Conservation (phyloP, 148 eudicot species). For the Silene latifolia region DNA sequence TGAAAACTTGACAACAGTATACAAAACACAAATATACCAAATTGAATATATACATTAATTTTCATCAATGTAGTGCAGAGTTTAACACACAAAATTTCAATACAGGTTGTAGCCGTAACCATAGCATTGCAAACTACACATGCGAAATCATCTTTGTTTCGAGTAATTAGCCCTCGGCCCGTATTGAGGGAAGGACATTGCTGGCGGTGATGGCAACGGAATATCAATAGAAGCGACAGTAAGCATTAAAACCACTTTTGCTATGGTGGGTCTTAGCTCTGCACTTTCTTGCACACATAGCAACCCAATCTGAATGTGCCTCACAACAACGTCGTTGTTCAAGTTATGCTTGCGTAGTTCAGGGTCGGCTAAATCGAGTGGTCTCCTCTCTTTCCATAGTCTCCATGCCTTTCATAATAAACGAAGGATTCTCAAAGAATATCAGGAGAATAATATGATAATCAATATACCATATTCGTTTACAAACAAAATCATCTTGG, state of each 20-base stretch:
- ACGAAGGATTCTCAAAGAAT: not conserved
- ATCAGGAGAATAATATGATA: too few species aligned
- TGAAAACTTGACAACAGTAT: too few species aligned
- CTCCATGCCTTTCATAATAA: constrained; percentile 20
- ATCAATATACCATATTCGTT: too few species aligned
- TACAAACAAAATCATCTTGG: not conserved
- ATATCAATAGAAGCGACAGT: constrained; percentile 16
- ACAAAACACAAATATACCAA: too few species aligned
- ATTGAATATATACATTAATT: too few species aligned
- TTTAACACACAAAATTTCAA: not conserved
- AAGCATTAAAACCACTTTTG: constrained; percentile 22
- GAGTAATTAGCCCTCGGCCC: constrained; percentile 2
- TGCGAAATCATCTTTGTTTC: not conserved
- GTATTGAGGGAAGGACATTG: not conserved
- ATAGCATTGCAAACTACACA: not conserved
- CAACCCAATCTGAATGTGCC: constrained; percentile 23
- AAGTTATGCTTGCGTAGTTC: constrained; percentile 2
- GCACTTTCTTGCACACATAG: constrained; percentile 22
- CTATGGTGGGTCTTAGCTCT: constrained; percentile 19
- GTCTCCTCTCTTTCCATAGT: constrained; percentile 17
- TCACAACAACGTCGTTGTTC: constrained; percentile 1
- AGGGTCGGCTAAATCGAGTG: constrained; percentile 13
- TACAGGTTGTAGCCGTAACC: not conserved
- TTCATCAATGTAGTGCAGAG: too few species aligned
- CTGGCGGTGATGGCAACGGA: constrained; percentile 22